Base-by-base conservation (phyloP, 441 rosid genomes). In the Populus hybrid region DNA sequence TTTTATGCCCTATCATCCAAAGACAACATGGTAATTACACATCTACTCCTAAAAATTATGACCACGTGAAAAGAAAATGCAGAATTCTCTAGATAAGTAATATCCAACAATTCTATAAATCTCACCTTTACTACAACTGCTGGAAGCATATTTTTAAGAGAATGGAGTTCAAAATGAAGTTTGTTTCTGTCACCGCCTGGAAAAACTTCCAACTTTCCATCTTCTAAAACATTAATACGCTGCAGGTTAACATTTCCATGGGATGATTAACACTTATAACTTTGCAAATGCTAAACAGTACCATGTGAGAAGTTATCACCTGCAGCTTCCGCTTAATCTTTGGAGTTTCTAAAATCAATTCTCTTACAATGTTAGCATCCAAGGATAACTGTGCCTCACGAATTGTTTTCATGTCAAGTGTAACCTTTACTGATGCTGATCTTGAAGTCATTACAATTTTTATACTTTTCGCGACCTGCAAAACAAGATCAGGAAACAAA, bases 401-500 rank as follows among this genome's bases (percentile, higher is more conserved):
- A 79, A 92, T 92, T 82, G 76, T 89, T 82, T 86, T 79, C 87
- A 80, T 85, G 87, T 94, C 95, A 70, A 96, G 97, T 3, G 86
- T 84, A 80, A 94, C 81, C 68, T 83, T 84, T 81, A 96, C 85
- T 59, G 97, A 91, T 42, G 94, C 96, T 75, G 89, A 83, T 84
- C 98, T 89, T 81, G 98, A 84, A 72, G 93, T 89, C 94, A 89
- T 91, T 74, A 87, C 90, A 82, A 88, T 85, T 87, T 91, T 89
- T 81, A 96, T 87, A 81, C 96, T 89, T 85, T 91, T 87, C 57
- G 99, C 93, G 83, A 96, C 88, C 99, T 96, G 88, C 76, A 84
- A 76, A 69, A 71, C 21, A 75, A 63, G 71, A 77, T 70, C 76
- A 74, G 26, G 40, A 35, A 73, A 79, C 26, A 73, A 74, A 73